These are phyloP conservation scores for Leccinum truebloodii DNA, from an alignment of 768 basidiomycete genomes.

Conservation along the genomic window DNA sequence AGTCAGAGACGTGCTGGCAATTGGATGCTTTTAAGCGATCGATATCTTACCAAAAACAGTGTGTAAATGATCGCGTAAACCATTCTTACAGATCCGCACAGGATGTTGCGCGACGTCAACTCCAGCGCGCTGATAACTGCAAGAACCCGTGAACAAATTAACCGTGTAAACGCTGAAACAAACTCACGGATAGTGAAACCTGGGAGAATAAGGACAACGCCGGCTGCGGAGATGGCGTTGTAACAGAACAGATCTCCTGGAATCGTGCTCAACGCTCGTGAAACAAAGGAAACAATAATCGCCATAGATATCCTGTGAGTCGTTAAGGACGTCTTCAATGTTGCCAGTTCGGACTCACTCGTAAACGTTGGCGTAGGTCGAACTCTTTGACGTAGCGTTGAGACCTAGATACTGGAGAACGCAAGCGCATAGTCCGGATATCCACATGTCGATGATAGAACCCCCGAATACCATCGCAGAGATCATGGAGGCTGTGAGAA, in stretches of 20 bases:
- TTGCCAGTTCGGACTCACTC: constrained; percentile 58
- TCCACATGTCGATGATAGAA: constrained; percentile 80
- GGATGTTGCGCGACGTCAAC: constrained; percentile 76
- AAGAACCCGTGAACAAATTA: constrained; percentile 1
- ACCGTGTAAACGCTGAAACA: constrained; percentile 5
- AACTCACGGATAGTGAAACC: constrained; percentile 80
- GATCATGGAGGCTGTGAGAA: constrained; percentile 76
- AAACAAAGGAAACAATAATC: constrained; percentile 81
- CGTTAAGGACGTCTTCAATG: background rate
- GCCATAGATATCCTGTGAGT: constrained; percentile 72
- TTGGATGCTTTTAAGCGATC: background rate
- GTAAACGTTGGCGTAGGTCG: constrained; percentile 93
- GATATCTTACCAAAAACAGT: constrained; percentile 60
- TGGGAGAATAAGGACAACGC: constrained; percentile 88
- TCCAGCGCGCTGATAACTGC: constrained; percentile 78
- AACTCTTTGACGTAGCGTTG: constrained; percentile 79
- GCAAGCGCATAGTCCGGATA: constrained; percentile 69
- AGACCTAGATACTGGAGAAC: constrained; percentile 79
- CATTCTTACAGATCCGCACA: constrained; percentile 80
- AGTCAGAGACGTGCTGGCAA: constrained; percentile 4
- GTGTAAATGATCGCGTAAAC: constrained; percentile 89
- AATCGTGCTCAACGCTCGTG: constrained; percentile 76
- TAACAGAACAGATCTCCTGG: constrained; percentile 82
- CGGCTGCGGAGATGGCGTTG: constrained; percentile 85
- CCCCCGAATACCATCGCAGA: constrained; percentile 83